Base-by-base conservation (phyloP, 352 stramenopile genomes). In the Globisporangium irregulare region DNA sequence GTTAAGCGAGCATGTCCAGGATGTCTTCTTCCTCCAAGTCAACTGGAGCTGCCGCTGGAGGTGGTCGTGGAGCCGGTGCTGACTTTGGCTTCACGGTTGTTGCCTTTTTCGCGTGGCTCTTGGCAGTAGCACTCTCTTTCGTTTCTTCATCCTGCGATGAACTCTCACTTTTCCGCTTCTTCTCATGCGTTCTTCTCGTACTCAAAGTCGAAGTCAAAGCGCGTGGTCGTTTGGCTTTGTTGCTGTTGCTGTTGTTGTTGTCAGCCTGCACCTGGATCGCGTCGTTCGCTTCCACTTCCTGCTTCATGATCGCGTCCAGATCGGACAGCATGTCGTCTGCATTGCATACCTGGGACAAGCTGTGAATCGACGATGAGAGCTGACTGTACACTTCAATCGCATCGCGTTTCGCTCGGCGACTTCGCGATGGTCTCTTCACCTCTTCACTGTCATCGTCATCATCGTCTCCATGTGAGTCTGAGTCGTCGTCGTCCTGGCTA, bases 21-120 rank as follows among this genome's bases (percentile, higher is more conserved):
- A 90, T 78, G 48, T 87, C 79, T 63, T 87, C 81, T 64, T 87
- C 79, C 20, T 84, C 78, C 10, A 74, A 85, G 29, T 83, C 64
- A 22, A 22, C 25, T 27, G 65, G 4, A 9, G 43, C 27, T 6
- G 29, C 29, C 29, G 64, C 10, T 41, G 54, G 43, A 18, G n/a
- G 25, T 24, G 62, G 22, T 4, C 4, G 32, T 29, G 27, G 0
- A 58, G 3, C 24, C 4, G 25, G 27, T 34, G 55, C 20, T 12
- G 64, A 4, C n/a, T 43, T 22, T 0, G 54, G 4, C 12, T 61
- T 34, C 15, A 20, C 22, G 20, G 38, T 0, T 8, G 12, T 50
- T 3, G n/a, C 15, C 51, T 38, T 29, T 29, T 12, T 41, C 55
- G 36, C 55, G 7, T 43, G 55, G 55, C 29, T 60, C 55, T 60